Conservation (phyloP, 1,284 basidiomycete genomes). For the Ganoderma resinaceum region DNA sequence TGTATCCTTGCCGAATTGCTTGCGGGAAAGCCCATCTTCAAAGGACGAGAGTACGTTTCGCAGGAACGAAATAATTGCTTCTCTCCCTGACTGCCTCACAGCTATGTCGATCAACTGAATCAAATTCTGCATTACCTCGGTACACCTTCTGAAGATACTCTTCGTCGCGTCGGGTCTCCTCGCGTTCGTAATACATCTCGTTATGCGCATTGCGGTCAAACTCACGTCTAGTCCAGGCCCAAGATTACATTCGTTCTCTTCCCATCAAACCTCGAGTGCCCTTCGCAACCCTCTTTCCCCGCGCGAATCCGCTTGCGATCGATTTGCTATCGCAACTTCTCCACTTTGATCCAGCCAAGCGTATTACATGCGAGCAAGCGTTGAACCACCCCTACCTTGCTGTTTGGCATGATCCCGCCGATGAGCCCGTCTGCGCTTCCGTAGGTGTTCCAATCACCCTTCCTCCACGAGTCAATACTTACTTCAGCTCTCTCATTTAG, state of each 20-base stretch:
- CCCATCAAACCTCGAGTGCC: constrained; percentile 96
- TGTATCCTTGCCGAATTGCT: constrained; percentile 98
- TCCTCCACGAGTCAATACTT: background rate
- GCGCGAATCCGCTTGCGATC: constrained; percentile 92
- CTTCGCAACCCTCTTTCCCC: constrained; percentile 91
- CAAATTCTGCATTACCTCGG: constrained; percentile 98
- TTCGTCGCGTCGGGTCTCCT: constrained; percentile 93
- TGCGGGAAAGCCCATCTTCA: constrained; percentile 98
- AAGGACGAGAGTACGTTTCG: constrained; percentile 87
- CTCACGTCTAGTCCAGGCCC: constrained; percentile 62
- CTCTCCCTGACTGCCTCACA: constrained; percentile 39
- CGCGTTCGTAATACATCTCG: constrained; percentile 56
- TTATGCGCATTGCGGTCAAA: background rate
- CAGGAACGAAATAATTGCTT: background rate
- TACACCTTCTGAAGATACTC: constrained; percentile 95
- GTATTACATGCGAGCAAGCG: constrained; percentile 96
- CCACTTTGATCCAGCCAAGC: constrained; percentile 95
- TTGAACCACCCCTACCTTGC: constrained; percentile 93
- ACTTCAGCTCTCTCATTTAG: constrained; percentile 43
- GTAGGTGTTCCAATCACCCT: constrained; percentile 12
- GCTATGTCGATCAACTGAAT: constrained; percentile 98
- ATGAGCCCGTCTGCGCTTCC: constrained; percentile 77
- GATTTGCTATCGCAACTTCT: constrained; percentile 93
- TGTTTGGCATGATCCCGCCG: constrained; percentile 95
- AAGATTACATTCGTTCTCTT: constrained; percentile 97